Evolutionary conservation across 2,329 filamentous ascomycete genomes (phyloP), one percentile per base, ranked within the genome.

Genomic region (Diaporthe destruens): DNA sequence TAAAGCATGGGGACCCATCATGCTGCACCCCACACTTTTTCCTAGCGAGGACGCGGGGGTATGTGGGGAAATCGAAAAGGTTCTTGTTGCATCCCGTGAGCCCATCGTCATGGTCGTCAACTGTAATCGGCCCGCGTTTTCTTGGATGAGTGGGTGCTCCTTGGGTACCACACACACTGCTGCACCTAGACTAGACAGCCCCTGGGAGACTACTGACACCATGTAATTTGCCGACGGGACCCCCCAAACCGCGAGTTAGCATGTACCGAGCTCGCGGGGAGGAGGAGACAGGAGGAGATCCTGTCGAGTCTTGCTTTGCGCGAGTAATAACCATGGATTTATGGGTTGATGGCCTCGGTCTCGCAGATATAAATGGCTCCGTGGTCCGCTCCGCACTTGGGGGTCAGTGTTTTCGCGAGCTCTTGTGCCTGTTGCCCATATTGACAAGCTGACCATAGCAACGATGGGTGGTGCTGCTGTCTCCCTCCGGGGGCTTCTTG

Each of bases 11-110:
- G 61, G 61, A 53, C 36, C 61, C 47, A 53, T 53, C 47, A 66
- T 11, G n/a, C 55, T 70, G 68, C 55, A 70, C 68, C 55, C 68
- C 68, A 61, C 55, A 61, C 55, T 53, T 53, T 44, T 53, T 53
- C 42, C 55, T 54, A 47, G 68, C 47, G 32, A 23, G 32, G 61
- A 61, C 68, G 68, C 55, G 68, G 68, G 68, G 55, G 54, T 70
- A 25, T 70, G 47, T 70, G 68, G 55, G 55, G 68, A 61, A 57
- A 59, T 2, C 12, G 42, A 11, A 29, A 59, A 39, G 18, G 36
- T 9, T 47, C 56, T 53, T 61, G 2, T 29, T 29, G 29, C 29
- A 29, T 70, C 55, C 47, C 44, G 44, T 61, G 67, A 70, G 47
- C 39, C 32, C 44, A 39, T 61, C 39, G 55, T 36, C 42, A 51